Base-by-base conservation (phyloP, 805 yeast species). In the Candida coleopterorum region DNA sequence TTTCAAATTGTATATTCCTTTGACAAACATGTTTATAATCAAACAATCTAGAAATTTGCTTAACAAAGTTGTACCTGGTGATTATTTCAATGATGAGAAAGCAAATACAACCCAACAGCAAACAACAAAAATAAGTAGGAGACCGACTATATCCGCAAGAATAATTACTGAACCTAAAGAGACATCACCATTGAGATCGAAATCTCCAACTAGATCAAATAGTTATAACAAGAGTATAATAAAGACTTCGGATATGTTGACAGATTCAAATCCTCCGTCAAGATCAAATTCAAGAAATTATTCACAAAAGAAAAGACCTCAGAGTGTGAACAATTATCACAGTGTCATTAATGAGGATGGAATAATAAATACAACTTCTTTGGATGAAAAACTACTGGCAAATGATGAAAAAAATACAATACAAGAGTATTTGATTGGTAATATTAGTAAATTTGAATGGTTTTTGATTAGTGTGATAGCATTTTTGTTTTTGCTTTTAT, bases 1-100 rank as follows among this genome's bases (percentile, higher is more conserved):
- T n/a, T n/a, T n/a, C n/a, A n/a, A n/a, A n/a, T n/a, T n/a, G n/a
- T n/a, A n/a, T n/a, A n/a, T n/a, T n/a, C n/a, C n/a, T n/a, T n/a
- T n/a, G n/a, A n/a, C n/a, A n/a, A 25, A 11, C 6, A 34, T 34
- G 37, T 20, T 34, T 8, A 12, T 34, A 14, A 21, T 34, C 16
- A 34, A 34, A 27, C 37, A 34, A n/a, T 34, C 37, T 3, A 34
- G 27, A n/a, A 21, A 20, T 10, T n/a, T 34, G 11, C 24, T 34
- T 4, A 26, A 34, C 12, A 34, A 34, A 27, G 37, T 34, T 14
- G 26, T 34, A 14, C 37, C 37, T 34, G 36, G 36, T 14, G 36
- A 33, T 14, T 25, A 8, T 6, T 25, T 25, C 18, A 25, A n/a
- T 17, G 25, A 25, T 33, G 17, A 23, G 3, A 3, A 6, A n/a